These are phyloP conservation scores for Hypoxylon fragiforme DNA, from an alignment of 495 filamentous ascomycete genomes.

Conservation along the genomic window DNA sequence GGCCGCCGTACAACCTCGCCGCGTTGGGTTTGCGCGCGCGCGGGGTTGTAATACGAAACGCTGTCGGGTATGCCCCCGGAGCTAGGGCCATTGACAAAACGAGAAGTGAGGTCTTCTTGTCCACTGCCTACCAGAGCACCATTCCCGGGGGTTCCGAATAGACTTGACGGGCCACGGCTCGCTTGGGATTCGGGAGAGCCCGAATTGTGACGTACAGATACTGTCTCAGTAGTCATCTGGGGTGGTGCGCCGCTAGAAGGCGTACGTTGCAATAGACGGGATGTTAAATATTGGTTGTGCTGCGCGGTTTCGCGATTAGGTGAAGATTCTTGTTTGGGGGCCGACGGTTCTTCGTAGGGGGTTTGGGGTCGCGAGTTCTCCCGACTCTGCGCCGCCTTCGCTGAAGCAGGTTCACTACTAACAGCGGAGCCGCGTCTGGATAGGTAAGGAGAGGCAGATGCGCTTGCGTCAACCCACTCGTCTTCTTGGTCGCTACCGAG, in stretches of 20 bases:
- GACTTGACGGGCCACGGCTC: slow-evolving; percentile 42
- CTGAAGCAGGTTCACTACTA: slow-evolving; percentile 42
- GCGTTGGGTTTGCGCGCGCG: slow-evolving; percentile 15
- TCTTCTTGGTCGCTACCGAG: slow-evolving; percentile 53
- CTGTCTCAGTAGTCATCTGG: slow-evolving; percentile 61
- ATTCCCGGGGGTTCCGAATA: slow-evolving; percentile 46
- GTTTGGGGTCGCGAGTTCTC: slow-evolving; percentile 29
- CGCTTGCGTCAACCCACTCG: slow-evolving; percentile 61
- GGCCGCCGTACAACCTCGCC: slow-evolving; percentile 36
- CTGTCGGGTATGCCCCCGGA: slow-evolving; percentile 35
- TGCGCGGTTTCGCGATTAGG: slow-evolving; percentile 36
- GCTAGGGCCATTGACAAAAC: slow-evolving; percentile 53
- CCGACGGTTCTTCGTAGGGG: slow-evolving; percentile 22
- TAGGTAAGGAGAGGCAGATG: slow-evolving; percentile 56
- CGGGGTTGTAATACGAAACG: slow-evolving; percentile 35
- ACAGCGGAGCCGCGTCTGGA: slow-evolving; percentile 53
- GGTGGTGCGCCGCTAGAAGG: slow-evolving; percentile 60
- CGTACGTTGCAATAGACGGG: slow-evolving; percentile 60
- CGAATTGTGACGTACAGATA: slow-evolving; percentile 48
- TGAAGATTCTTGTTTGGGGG: slow-evolving; percentile 27
- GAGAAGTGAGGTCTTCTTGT: slow-evolving; percentile 52
- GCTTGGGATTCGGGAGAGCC: slow-evolving; percentile 45
- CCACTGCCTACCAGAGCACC: slow-evolving; percentile 47
- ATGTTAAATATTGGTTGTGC: slow-evolving; percentile 56
- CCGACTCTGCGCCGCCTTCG: slow-evolving; percentile 21